These are phyloP conservation scores for Zopfochytrium polystomum DNA, from an alignment of 371 early-diverging fungal genomes.

Conservation along the genomic window DNA sequence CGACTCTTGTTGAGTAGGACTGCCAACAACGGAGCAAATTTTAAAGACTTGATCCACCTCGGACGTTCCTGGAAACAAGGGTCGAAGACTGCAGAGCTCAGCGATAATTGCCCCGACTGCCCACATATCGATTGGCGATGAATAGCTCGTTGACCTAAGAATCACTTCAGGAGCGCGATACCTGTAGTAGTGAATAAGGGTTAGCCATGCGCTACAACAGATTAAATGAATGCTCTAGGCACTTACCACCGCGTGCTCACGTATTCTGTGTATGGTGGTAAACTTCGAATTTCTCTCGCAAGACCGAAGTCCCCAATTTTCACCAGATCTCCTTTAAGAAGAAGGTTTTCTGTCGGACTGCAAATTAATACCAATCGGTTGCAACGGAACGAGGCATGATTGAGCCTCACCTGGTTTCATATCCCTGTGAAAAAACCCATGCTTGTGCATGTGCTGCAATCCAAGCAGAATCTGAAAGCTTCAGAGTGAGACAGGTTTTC, in stretches of 20 bases:
- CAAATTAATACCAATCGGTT: background rate
- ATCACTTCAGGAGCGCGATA: constrained; percentile 98
- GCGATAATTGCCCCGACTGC: constrained; percentile 91
- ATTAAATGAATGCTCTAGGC: background rate
- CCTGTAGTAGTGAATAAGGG: constrained; percentile 47
- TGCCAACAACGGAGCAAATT: constrained; percentile 47
- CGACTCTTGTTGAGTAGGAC: constrained; percentile 29
- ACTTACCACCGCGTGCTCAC: constrained; percentile 90
- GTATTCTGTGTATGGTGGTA: constrained; percentile 84
- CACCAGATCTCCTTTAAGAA: constrained; percentile 51
- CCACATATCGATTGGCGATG: constrained; percentile 97
- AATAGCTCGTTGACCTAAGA: constrained; percentile 76
- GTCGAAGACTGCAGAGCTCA: constrained; percentile 76
- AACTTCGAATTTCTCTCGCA: constrained; percentile 77
- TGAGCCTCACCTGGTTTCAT: constrained; percentile 76
- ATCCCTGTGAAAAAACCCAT: constrained; percentile 89
- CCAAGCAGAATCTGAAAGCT: constrained; percentile 81
- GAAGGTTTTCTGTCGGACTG: constrained; percentile 49
- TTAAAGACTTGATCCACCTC: constrained; percentile 85
- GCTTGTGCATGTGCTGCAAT: constrained; percentile 81
- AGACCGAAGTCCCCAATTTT: constrained; percentile 96
- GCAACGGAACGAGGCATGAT: background rate
- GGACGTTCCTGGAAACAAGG: constrained; percentile 91
- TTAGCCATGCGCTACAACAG: background rate
- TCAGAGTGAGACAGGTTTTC: background rate